phyloP scores from a whole-genome alignment of 805 yeast genomes.

The Pichia thaimueangensis region DNA sequence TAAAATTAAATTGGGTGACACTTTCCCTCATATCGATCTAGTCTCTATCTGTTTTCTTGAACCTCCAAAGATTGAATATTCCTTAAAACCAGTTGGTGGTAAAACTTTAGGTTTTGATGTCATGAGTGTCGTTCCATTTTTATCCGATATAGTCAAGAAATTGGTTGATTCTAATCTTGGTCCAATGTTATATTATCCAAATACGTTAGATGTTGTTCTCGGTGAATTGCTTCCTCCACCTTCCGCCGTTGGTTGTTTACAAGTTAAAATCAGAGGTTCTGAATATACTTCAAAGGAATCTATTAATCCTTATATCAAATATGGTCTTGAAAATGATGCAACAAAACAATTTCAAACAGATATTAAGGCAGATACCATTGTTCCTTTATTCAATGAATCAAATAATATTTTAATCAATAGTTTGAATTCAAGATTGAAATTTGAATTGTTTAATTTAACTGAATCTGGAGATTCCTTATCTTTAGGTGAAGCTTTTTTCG shows the following conservation, averaged over 20 bases:
- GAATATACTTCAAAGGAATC: slow-evolving; percentile 38
- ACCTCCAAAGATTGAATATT: slow-evolving; percentile 73
- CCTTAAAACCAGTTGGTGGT: slow-evolving; percentile 82
- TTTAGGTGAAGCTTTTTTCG: slow-evolving; percentile 45
- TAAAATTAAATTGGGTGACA: slow-evolving; percentile 51
- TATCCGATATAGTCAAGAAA: slow-evolving; percentile 62
- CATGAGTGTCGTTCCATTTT: slow-evolving; percentile 79
- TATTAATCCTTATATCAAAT: slow-evolving; percentile 43
- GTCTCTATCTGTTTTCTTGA: slow-evolving; percentile 70
- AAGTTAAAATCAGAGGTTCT: slow-evolving; percentile 54
- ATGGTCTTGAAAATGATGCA: slow-evolving; percentile 32
- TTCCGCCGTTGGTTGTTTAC: slow-evolving; percentile 65
- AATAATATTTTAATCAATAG: slow-evolving; percentile 51
- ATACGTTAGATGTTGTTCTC: slow-evolving; percentile 67
- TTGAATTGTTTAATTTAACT: slow-evolving; percentile 47
- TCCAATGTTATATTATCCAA: slow-evolving; percentile 80
- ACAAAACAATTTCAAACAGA: slow-evolving; percentile 37
- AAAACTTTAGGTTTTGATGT: slow-evolving; percentile 81
- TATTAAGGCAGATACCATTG: slow-evolving; percentile 47
- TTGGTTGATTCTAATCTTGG: slow-evolving; percentile 64
- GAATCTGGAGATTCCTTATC: slow-evolving; percentile 50
- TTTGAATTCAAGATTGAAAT: slow-evolving; percentile 49
- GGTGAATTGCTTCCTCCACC: slow-evolving; percentile 63
- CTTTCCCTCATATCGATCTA: slow-evolving; percentile 72
- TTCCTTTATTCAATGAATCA: slow-evolving; percentile 64